Conservation (phyloP, 202 grass and related monocot genomes). For the Digitaria exilis region DNA sequence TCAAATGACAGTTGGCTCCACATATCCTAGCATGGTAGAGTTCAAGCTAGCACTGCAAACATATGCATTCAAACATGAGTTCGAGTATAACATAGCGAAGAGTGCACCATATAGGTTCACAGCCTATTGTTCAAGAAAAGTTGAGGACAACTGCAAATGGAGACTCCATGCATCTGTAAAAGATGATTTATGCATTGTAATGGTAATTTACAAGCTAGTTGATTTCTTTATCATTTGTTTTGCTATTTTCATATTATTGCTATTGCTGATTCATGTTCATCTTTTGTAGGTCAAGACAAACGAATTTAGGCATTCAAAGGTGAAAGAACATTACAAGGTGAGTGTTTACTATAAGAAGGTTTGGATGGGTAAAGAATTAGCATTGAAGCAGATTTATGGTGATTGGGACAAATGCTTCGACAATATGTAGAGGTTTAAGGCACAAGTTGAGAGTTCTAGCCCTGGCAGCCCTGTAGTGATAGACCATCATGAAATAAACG, state of each 20-base stretch:
- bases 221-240: no score
- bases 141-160: neutral
- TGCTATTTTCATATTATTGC: no score
- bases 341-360: neutral
- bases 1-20: neutral
- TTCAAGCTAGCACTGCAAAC: neutral
- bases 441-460: neutral
- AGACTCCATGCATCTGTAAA: neutral
- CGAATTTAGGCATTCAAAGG: neutral
- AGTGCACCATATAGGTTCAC: neutral
- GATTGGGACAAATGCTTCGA: neutral
- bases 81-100: neutral
- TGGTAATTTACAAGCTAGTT: no score
- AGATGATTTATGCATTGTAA: neutral
- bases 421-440: neutral
- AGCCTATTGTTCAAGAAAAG: neutral
- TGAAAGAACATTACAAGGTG: neutral
- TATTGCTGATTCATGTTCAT: no score
- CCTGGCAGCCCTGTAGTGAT: no score
- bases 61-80: neutral
- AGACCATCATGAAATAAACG: no score
- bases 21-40: neutral
- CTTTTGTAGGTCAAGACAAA: no score
- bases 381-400: neutral
- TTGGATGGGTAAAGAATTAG: neutral